A percentile compares a stretch with the other conserved stretches of the same genome.
Evolutionary conservation across 345 rosid genomes (phyloP).

Genomic region (Salix dunnii): DNA sequence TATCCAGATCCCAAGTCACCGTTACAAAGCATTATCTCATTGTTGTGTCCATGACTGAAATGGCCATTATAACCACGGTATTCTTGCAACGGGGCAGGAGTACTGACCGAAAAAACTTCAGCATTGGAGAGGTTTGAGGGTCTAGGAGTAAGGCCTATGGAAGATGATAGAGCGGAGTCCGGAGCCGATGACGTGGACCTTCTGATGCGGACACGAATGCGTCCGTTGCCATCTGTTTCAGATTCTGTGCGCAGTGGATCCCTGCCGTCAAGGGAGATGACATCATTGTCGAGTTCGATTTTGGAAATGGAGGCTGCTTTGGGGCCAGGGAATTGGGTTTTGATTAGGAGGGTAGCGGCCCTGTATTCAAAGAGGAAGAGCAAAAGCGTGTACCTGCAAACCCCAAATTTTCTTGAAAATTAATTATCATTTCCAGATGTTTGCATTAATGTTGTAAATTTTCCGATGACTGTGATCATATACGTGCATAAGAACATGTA

Average conservation of each 20-base stretch:
- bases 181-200: constrained; percentile 50
- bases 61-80: not conserved
- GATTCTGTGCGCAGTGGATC: constrained; percentile 51
- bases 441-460: not conserved
- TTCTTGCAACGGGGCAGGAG: constrained; percentile 32
- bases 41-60: constrained; percentile 14
- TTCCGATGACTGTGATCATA: not conserved
- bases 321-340: constrained; percentile 41
- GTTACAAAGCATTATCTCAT: constrained; percentile 47
- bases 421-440: not conserved
- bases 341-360: constrained; percentile 42
- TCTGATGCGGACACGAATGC: constrained; percentile 43
- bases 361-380: constrained; percentile 50
- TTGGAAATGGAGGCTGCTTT: constrained; percentile 39
- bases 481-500: not conserved
- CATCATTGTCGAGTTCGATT: constrained; percentile 48
- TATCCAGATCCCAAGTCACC: constrained; percentile 53
- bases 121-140: constrained; percentile 53
- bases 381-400: constrained; percentile 48
- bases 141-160: constrained; percentile 44
- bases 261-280: constrained; percentile 48
- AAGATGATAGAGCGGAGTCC: constrained; percentile 48
- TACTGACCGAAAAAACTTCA: constrained; percentile 48
- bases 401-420: not conserved
- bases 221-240: constrained; percentile 40